Base-by-base conservation (phyloP, 331 rosid species). In the Malus hybrid region DNA sequence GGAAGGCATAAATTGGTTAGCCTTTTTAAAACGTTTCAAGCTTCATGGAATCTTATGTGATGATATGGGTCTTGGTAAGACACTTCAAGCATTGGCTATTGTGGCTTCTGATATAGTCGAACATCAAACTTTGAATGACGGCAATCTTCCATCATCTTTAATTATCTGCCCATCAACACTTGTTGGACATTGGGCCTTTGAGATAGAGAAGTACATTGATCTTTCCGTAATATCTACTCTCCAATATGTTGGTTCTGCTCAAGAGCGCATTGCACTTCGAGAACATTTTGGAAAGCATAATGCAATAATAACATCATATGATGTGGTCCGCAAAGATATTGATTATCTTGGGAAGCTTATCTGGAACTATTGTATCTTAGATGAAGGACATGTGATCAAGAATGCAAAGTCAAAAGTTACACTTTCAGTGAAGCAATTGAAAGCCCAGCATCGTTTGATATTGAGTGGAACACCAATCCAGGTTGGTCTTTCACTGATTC, bases 21-120 rank as follows among this genome's bases (percentile, higher is more conserved):
- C 97, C 19, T 94, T 94, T 83, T 79, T 94, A 80, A 94, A 89
- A 73, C 97, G 99, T 75, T 94, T 94, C 88, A 94, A 94, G 92
- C 99, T 94, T 87, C 99, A 94, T 92, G 99, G 99, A 82, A 94
- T 94, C 81, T 86, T 94, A 77, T 94, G 99, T 83, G 99, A 94
- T 78, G 99, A 94, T 84, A 94, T 94, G 99, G 99, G 99, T 53
- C 99, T 94, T 69, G 99, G 99, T 70, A 94, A 94, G 91, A 94
- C 99, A 78, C 96, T 94, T 78, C 99, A 94, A 79, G 96, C 99
- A 77, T 92, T 96, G 11, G 93, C 99, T 50, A 94, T 94, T 75
- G 90, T 94, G 87, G 97, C 99, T 63, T 94, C 96, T 64, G 95
- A 89, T 77, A 84, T 90, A 50, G 93, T 87, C 64, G 99, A 94